These are phyloP conservation scores for Trichoderma koningii DNA, from an alignment of 2,329 filamentous ascomycete species.

Conservation along the genomic window DNA sequence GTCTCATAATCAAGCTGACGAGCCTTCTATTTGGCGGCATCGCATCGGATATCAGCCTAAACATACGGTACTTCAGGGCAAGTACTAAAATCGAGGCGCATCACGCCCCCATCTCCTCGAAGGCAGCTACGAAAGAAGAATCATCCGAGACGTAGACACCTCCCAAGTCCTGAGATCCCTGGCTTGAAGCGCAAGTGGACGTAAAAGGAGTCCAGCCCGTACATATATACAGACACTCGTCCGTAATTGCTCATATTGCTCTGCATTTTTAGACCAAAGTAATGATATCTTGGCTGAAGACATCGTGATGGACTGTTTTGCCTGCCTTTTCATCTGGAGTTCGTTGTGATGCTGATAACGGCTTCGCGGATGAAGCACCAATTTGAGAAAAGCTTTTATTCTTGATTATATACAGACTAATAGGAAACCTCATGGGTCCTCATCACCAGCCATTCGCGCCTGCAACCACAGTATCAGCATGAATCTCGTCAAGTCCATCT, in stretches of 20 bases:
- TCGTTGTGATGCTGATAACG: not conserved
- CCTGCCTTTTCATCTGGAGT: not conserved
- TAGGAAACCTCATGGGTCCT: conserved; percentile 47
- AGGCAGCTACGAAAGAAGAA: too few relatives aligned
- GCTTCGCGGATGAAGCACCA: not conserved
- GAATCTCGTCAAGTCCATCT: not conserved
- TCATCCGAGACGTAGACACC: not conserved
- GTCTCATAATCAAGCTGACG: conserved; percentile 10
- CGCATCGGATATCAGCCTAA: conserved; percentile 20
- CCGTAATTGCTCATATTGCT: not conserved
- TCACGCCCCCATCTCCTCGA: not conserved
- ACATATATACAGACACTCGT: not conserved
- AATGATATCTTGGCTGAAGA: not conserved
- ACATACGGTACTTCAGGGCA: conserved; percentile 11
- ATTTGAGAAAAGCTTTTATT: conserved; percentile 8
- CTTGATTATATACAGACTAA: conserved; percentile 43
- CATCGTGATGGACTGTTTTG: not conserved
- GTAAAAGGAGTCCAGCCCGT: too few relatives aligned
- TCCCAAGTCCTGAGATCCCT: not conserved
- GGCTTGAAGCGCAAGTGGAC: not conserved
- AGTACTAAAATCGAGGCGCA: conserved; percentile 1
- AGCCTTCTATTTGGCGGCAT: not conserved
- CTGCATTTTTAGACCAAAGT: not conserved
- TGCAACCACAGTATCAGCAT: conserved; percentile 35
- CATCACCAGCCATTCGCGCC: conserved; percentile 60